Evolutionary conservation across 2,329 filamentous ascomycete genomes (phyloP).

Genomic region (Pseudocercospora eumusae): DNA sequence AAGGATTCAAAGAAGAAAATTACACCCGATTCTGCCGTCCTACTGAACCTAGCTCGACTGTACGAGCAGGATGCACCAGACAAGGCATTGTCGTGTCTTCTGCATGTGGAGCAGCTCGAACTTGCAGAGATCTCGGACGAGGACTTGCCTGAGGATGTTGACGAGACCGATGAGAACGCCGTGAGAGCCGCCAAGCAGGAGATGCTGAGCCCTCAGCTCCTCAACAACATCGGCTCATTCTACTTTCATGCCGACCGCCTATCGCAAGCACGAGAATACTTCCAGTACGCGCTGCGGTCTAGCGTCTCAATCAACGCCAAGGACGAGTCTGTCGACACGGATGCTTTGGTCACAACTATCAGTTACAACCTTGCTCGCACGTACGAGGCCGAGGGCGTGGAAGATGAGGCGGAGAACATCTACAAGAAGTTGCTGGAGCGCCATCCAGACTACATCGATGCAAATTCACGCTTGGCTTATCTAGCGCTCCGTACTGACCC

Average conservation of each 20-base stretch:
- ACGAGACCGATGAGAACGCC: constrained; percentile 37
- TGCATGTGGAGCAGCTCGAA: constrained; percentile 89
- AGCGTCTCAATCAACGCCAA: constrained; percentile 79
- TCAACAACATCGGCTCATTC: constrained; percentile 98
- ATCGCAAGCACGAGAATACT: constrained; percentile 77
- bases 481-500: constrained; percentile 81
- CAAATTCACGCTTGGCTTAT: constrained; percentile 82
- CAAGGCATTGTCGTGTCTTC: constrained; percentile 86
- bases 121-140: constrained; percentile 73
- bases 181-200: constrained; percentile 63
- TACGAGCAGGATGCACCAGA: constrained; percentile 86
- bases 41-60: constrained; percentile 86
- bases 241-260: constrained; percentile 85
- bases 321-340: constrained; percentile 65
- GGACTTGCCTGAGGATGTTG: constrained; percentile 57
- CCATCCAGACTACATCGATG: constrained; percentile 88
- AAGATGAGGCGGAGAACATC: constrained; percentile 80
- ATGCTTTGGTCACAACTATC: constrained; percentile 91
- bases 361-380: constrained; percentile 94
- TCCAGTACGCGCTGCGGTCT: constrained; percentile 86
- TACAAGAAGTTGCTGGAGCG: constrained; percentile 84
- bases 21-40: constrained; percentile 77
- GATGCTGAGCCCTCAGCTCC: constrained; percentile 79
- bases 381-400: constrained; percentile 80
- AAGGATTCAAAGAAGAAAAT: constrained; percentile 88